These are phyloP conservation scores for Xylaria grammica DNA, from an alignment of 495 filamentous ascomycete species.

Conservation along the genomic window DNA sequence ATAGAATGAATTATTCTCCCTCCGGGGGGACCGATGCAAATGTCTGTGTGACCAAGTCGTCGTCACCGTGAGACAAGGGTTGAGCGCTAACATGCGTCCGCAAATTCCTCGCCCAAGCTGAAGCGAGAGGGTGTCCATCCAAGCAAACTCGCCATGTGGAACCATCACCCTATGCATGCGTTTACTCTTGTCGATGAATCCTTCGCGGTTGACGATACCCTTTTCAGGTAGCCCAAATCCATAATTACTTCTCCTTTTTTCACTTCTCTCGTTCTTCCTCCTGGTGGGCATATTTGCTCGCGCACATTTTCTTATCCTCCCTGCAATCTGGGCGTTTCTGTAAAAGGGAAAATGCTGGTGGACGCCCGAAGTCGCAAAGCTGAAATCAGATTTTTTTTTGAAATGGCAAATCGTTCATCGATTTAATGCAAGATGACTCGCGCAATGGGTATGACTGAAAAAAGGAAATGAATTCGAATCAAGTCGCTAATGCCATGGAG, in stretches of 20 bases:
- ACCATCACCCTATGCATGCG: conserved; percentile 1
- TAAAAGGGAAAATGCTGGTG: conserved; percentile 18
- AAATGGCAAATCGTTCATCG: conserved; percentile 37
- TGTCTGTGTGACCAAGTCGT: conserved; percentile 1
- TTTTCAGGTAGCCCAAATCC: conserved; percentile 15
- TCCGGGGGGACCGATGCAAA: conserved; percentile 16
- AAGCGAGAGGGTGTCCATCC: conserved; percentile 1
- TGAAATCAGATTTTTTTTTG: conserved; percentile 40
- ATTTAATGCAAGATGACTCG: conserved; percentile 34
- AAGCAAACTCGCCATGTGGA: background rate
- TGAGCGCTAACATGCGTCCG: background rate
- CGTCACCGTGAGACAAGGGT: conserved; percentile 11
- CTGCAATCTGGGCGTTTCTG: conserved; percentile 23
- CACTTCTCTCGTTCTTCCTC: background rate
- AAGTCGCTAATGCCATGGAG: conserved; percentile 45
- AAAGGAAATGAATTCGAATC: conserved; percentile 36
- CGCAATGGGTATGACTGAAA: conserved; percentile 42
- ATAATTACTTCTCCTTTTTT: conserved; percentile 14
- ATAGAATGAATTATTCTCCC: conserved; percentile 24
- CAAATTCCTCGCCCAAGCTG: conserved; percentile 7
- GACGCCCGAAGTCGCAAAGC: conserved; percentile 38
- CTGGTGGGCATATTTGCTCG: conserved; percentile 18
- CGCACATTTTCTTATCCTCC: conserved; percentile 20
- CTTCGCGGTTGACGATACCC: conserved; percentile 2
- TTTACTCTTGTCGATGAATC: conserved; percentile 14